These are phyloP conservation scores for Dryas drummondii DNA, from an alignment of 306 rosid genomes.

Conservation along the genomic window DNA sequence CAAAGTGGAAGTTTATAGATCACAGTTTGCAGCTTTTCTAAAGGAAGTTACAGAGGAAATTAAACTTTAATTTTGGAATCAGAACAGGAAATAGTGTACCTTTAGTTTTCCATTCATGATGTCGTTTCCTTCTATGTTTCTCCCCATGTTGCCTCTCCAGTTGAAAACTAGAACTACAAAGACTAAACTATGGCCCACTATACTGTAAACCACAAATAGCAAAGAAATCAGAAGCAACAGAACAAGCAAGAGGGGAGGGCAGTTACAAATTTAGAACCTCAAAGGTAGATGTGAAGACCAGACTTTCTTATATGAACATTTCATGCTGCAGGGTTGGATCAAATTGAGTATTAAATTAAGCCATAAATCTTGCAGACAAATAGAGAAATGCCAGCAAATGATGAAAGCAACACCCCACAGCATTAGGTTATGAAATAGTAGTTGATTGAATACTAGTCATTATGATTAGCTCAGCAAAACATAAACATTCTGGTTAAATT, in stretches of 20 bases:
- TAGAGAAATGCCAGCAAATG: constrained; percentile 19
- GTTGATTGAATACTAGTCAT: constrained; percentile 8
- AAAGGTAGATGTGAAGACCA: not conserved
- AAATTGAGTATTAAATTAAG: constrained; percentile 8
- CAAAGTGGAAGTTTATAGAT: not conserved
- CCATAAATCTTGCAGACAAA: constrained; percentile 22
- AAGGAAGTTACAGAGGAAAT: not conserved
- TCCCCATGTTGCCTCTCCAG: constrained; percentile 12
- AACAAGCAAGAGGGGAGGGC: not conserved
- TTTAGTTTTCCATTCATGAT: constrained; percentile 29
- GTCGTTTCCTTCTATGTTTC: constrained; percentile 17
- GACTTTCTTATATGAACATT: constrained; percentile 1
- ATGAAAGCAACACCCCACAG: constrained; percentile 17
- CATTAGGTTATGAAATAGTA: not conserved
- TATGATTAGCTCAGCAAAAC: constrained; percentile 18
- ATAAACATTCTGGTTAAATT: not conserved
- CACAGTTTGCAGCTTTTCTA: not conserved
- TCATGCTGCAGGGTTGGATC: not conserved
- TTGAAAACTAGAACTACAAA: not conserved
- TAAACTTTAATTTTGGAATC: not conserved
- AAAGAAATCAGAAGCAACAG: not conserved
- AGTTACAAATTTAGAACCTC: not conserved
- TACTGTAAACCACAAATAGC: not conserved
- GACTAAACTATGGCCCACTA: not conserved
- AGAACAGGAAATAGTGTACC: constrained; percentile 1